Percentiles rank a stretch among this genome's conserved stretches.
These are phyloP conservation scores for Leucocoprinus leucothites DNA, from an alignment of 768 basidiomycete genomes.

Conservation along the genomic window DNA sequence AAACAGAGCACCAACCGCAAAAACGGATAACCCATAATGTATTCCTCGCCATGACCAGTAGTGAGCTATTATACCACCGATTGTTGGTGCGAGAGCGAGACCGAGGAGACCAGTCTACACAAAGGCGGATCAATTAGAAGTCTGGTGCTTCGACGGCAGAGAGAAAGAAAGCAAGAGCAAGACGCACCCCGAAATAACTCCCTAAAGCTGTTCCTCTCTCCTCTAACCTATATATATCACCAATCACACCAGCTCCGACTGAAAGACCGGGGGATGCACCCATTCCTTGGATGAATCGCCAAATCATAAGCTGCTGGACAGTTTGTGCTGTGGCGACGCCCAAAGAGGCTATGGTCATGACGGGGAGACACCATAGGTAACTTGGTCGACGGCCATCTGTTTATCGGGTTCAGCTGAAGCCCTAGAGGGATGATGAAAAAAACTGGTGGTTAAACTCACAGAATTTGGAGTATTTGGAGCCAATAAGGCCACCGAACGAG, in stretches of 20 bases:
- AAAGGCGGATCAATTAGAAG: background rate
- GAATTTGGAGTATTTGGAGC: constrained; percentile 34
- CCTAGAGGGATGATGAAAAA: background rate
- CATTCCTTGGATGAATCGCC: constrained; percentile 64
- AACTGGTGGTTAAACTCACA: constrained; percentile 22
- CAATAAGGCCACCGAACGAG: constrained; percentile 29
- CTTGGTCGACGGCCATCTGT: constrained; percentile 63
- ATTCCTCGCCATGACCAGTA: constrained; percentile 67
- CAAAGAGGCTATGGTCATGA: constrained; percentile 55
- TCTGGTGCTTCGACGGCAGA: background rate
- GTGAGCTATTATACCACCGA: constrained; percentile 50
- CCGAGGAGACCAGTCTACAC: constrained; percentile 55
- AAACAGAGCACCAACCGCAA: constrained; percentile 38
- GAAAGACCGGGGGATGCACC: constrained; percentile 57
- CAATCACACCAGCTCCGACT: constrained; percentile 58
- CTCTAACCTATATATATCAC: constrained; percentile 64
- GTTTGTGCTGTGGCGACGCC: constrained; percentile 46
- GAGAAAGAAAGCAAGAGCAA: constrained; percentile 2
- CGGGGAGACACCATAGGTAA: constrained; percentile 58
- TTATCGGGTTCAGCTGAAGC: background rate
- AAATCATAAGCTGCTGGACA: constrained; percentile 49
- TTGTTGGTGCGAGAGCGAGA: constrained; percentile 55
- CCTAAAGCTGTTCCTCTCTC: constrained; percentile 61
- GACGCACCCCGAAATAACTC: constrained; percentile 47
- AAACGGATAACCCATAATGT: constrained; percentile 43